phyloP scores from a whole-genome alignment of 1,139 yeast species.

The Taphrina populina region DNA sequence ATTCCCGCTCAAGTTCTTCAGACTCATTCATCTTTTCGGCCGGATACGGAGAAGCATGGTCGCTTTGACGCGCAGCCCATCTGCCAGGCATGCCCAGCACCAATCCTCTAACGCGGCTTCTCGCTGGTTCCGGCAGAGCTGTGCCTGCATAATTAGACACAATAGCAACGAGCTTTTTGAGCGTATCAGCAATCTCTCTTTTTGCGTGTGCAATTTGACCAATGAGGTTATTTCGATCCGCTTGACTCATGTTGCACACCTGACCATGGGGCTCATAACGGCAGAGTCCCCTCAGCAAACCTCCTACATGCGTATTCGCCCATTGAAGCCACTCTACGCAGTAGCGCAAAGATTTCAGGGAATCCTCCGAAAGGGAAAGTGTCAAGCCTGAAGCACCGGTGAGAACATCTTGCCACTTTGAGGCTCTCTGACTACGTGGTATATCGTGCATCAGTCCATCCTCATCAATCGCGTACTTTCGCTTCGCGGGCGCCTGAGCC shows the following conservation, averaged over 20 bases:
- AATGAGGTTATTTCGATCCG: slow-evolving; percentile 38
- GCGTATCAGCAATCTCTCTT: slow-evolving; percentile 81
- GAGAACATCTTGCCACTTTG: slow-evolving; percentile 46
- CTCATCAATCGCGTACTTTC: not conserved
- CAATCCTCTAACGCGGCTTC: slow-evolving; percentile 76
- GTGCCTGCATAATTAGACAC: slow-evolving; percentile 80
- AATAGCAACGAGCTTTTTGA: slow-evolving; percentile 79
- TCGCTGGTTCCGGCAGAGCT: slow-evolving; percentile 77
- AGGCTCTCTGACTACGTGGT: not conserved
- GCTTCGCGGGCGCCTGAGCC: slow-evolving; percentile 5
- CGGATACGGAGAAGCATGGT: not conserved
- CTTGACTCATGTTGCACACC: slow-evolving; percentile 41
- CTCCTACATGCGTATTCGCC: slow-evolving; percentile 73
- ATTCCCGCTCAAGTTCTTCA: slow-evolving; percentile 8
- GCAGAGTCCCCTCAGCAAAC: slow-evolving; percentile 55
- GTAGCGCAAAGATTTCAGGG: slow-evolving; percentile 67
- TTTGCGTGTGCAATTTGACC: slow-evolving; percentile 49
- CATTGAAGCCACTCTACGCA: slow-evolving; percentile 70
- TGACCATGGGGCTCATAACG: slow-evolving; percentile 42
- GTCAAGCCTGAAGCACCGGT: slow-evolving; percentile 49
- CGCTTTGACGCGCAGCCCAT: slow-evolving; percentile 50
- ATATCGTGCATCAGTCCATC: not conserved
- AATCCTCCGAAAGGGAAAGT: slow-evolving; percentile 58
- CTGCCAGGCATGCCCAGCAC: slow-evolving; percentile 70
- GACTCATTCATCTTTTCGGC: not conserved